A percentile compares a stretch with the other conserved stretches of the same genome.
phyloP scores from a whole-genome alignment of 2,329 filamentous ascomycete genomes.

The Plectosphaerella sp. region DNA sequence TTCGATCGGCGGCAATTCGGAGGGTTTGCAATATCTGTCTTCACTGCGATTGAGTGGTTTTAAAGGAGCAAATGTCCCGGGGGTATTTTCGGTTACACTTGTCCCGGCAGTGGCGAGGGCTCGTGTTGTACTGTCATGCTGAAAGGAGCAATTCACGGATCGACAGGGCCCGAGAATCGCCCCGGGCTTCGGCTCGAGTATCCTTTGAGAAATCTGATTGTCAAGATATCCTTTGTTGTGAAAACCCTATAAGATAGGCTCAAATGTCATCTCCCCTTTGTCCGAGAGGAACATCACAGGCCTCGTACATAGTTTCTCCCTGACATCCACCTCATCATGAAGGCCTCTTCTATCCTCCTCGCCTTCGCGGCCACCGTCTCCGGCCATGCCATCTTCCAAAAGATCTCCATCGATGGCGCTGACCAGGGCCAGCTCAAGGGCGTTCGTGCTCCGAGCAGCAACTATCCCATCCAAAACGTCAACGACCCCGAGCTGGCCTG shows the following conservation, averaged over 20 bases:
- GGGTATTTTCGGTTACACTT: no score
- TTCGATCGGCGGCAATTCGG: no score
- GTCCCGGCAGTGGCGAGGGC: no score
- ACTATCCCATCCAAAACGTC: constrained; percentile 46
- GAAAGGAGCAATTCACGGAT: constrained; percentile 1
- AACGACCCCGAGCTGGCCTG: constrained; percentile 41
- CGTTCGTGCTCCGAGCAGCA: constrained; percentile 41
- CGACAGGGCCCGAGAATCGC: not conserved
- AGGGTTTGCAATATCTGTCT: no score
- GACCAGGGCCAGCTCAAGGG: constrained; percentile 46
- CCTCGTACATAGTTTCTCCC: not conserved
- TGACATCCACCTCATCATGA: constrained; percentile 7
- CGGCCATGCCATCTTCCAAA: constrained; percentile 36
- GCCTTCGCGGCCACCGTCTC: constrained; percentile 22
- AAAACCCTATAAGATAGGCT: not conserved
- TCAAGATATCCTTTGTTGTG: not conserved
- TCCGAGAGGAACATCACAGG: not conserved
- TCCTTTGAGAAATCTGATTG: not conserved
- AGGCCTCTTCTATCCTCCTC: constrained; percentile 5
- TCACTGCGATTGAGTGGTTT: no score
- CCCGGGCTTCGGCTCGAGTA: no score
- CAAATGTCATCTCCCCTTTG: not conserved
- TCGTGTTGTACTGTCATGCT: not conserved
- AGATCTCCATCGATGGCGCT: constrained; percentile 40
- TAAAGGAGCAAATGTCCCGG: no score